These are phyloP conservation scores for Eremochloa ophiuroides DNA, from an alignment of 176 grass and related monocot genomes.

Conservation along the genomic window DNA sequence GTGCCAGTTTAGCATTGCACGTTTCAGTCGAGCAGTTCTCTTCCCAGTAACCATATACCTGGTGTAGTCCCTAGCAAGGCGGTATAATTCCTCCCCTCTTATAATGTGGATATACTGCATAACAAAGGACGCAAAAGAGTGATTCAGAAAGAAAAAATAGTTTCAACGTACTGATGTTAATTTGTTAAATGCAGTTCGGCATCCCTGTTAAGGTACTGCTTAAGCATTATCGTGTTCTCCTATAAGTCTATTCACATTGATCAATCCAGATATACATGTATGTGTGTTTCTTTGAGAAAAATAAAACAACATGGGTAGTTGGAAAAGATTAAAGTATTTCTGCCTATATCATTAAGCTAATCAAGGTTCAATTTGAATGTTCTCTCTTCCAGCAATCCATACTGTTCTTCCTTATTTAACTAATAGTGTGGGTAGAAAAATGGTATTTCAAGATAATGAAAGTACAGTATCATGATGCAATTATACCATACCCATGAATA, in stretches of 20 bases:
- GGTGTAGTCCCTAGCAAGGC: conserved; percentile 71
- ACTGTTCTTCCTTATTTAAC: not conserved
- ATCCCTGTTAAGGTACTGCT: not conserved
- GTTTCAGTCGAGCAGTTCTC: conserved; percentile 55
- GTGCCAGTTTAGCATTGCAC: conserved; percentile 45
- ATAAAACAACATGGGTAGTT: not conserved
- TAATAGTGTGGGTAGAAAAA: not conserved
- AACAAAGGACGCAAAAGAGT: not conserved
- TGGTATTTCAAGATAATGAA: not conserved
- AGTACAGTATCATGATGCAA: not conserved
- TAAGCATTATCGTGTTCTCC: not conserved
- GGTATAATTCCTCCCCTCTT: conserved; percentile 67
- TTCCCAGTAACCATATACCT: conserved; percentile 65
- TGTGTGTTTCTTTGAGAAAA: not conserved
- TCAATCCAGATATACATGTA: not conserved
- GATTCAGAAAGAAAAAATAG: not conserved
- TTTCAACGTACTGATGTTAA: not conserved
- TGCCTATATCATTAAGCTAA: not conserved
- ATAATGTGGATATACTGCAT: conserved; percentile 79
- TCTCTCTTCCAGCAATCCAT: not conserved
- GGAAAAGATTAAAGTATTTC: not conserved
- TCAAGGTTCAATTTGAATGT: not conserved
- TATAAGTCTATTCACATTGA: not conserved
- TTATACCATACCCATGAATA: not conserved
- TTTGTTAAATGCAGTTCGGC: not conserved